Conservation (phyloP, 257 asterid species). For the Fraxinus excelsior region DNA sequence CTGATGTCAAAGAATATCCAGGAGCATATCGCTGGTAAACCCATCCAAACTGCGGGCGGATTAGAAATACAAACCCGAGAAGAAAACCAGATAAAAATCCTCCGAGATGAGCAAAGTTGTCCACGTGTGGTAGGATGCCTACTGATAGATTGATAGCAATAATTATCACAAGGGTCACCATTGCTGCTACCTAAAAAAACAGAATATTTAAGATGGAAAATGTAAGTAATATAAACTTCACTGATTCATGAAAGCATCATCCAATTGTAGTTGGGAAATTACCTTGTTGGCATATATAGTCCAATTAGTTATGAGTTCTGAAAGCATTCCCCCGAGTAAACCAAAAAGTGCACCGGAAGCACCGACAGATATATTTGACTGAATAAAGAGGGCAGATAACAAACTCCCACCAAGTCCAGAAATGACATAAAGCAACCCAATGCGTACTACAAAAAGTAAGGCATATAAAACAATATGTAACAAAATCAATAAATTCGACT, state of each 20-base stretch:
- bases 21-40: slow-evolving; percentile 72
- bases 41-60: slow-evolving; percentile 94
- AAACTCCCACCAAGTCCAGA: slow-evolving; percentile 92
- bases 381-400: slow-evolving; percentile 78
- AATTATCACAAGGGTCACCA: slow-evolving; percentile 69
- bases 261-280: slow-evolving; percentile 8
- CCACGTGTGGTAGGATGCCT: slow-evolving; percentile 91
- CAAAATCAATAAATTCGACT: neutral
- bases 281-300: slow-evolving; percentile 89
- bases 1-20: slow-evolving; percentile 38
- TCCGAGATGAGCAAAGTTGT: slow-evolving; percentile 90
- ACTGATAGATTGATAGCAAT: slow-evolving; percentile 71
- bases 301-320: slow-evolving; percentile 91
- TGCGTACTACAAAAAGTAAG: slow-evolving; percentile 49
- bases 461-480: neutral
- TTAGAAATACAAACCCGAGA: slow-evolving; percentile 78
- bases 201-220: slow-evolving; percentile 18
- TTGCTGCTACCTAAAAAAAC: slow-evolving; percentile 57
- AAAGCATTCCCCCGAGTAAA: slow-evolving; percentile 87
- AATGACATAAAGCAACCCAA: slow-evolving; percentile 75
- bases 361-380: slow-evolving; percentile 85
- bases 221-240: neutral
- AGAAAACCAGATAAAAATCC: slow-evolving; percentile 87
- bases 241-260: neutral
- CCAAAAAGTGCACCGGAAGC: slow-evolving; percentile 98